Evolutionary conservation across 495 filamentous ascomycete species (phyloP).

Genomic region (Trichoderma virens): DNA sequence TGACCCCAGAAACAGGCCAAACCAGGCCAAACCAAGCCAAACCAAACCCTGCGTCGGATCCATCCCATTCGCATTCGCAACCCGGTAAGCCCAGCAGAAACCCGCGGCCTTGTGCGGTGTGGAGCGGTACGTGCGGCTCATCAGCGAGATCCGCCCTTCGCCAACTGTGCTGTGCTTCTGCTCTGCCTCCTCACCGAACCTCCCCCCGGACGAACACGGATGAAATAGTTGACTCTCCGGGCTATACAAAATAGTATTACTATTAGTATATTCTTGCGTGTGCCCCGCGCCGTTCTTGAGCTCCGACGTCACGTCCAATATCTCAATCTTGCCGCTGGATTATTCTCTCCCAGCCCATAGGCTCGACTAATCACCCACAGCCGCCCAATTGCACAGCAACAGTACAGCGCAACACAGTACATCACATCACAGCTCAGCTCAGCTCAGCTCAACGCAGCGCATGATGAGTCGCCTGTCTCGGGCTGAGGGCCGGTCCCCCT

Average conservation of each 20-base stretch:
- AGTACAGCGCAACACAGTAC: too few species aligned
- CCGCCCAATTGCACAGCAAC: too few species aligned
- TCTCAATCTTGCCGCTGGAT: not conserved
- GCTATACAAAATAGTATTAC: not conserved
- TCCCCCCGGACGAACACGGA: not conserved
- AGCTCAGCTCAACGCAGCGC: too few species aligned
- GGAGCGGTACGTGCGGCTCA: not conserved
- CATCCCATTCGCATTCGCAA: too few species aligned
- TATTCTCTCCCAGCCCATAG: not conserved
- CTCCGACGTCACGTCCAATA: not conserved
- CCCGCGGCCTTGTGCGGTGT: not conserved
- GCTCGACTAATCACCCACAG: not conserved
- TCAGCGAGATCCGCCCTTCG: not conserved
- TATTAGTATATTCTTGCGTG: not conserved
- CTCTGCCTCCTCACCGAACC: not conserved
- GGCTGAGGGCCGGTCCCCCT: slow-evolving; percentile 11
- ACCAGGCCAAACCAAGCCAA: too few species aligned
- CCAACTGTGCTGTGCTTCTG: not conserved
- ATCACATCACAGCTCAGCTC: too few species aligned
- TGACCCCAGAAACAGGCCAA: too few species aligned
- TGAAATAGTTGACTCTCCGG: not conserved
- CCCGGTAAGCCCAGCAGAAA: too few species aligned
- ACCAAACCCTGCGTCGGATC: too few species aligned
- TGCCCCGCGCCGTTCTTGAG: not conserved
- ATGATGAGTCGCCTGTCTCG: slow-evolving; percentile 14